These are phyloP conservation scores for Diaporthe longicolla DNA, from an alignment of 2,329 filamentous ascomycete genomes.

Conservation along the genomic window DNA sequence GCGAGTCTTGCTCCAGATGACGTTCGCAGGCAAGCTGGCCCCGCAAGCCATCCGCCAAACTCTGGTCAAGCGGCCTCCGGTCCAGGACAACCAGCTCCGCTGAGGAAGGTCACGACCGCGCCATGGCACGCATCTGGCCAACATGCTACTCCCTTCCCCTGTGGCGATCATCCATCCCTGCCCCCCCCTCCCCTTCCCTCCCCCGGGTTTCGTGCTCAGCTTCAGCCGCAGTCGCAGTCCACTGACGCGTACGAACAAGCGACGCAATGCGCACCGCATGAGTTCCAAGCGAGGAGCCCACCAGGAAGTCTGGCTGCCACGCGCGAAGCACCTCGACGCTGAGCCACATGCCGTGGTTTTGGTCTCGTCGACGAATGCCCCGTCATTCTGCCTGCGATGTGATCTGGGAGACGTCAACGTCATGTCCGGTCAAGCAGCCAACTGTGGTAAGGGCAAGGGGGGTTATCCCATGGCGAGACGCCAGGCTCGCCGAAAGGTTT, in stretches of 20 bases:
- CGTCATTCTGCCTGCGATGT: background rate
- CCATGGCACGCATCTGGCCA: background rate
- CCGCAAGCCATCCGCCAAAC: background rate
- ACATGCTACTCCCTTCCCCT: background rate
- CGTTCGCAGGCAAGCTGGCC: background rate
- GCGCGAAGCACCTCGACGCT: background rate
- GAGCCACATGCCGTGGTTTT: background rate
- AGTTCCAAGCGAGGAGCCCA: background rate
- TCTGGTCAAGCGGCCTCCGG: conserved; percentile 10
- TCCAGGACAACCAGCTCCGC: background rate
- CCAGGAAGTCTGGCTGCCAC: conserved; percentile 7
- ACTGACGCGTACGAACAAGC: conserved; percentile 16
- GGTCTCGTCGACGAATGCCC: background rate
- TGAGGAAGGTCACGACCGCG: background rate
- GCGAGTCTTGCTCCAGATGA: background rate
- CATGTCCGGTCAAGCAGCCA: background rate
- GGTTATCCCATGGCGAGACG: background rate
- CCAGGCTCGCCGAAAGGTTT: background rate
- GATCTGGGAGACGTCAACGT: background rate
- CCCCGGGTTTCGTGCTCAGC: conserved; percentile 4
- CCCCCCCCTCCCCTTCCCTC: too few relatives aligned
- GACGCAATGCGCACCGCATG: background rate
- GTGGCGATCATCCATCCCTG: background rate
- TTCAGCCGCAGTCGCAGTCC: conserved; percentile 26
- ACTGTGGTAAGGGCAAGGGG: background rate